Percentiles rank a stretch among this genome's conserved stretches.
Evolutionary conservation across 2,329 filamentous ascomycete species (phyloP).

Genomic region (Orbilia oligospora): DNA sequence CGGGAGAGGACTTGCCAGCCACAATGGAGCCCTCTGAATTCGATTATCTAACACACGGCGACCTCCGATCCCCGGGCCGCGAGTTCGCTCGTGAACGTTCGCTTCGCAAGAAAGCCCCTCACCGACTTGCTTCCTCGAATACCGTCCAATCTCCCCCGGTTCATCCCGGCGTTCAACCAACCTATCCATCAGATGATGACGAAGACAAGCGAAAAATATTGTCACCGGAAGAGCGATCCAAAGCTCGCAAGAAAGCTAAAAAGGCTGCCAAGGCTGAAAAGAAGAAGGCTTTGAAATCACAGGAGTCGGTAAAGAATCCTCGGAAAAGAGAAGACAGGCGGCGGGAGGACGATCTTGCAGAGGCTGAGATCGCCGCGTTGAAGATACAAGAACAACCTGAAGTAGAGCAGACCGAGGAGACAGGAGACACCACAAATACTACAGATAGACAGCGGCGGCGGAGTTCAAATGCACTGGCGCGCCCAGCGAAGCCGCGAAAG

Average conservation of each 20-base stretch:
- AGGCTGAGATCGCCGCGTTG: slow-evolving; percentile 51
- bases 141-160: slow-evolving; percentile 34
- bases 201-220: slow-evolving; percentile 49
- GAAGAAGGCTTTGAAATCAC: slow-evolving; percentile 46
- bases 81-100: slow-evolving; percentile 57
- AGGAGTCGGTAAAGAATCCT: slow-evolving; percentile 52
- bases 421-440: slow-evolving; percentile 38
- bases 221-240: slow-evolving; percentile 45
- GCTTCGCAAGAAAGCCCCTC: slow-evolving; percentile 54
- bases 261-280: slow-evolving; percentile 58
- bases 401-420: neutral
- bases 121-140: slow-evolving; percentile 44
- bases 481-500: slow-evolving; percentile 56
- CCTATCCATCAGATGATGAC: slow-evolving; percentile 53
- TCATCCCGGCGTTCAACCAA: slow-evolving; percentile 38
- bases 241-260: slow-evolving; percentile 58
- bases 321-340: slow-evolving; percentile 57
- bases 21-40: slow-evolving; percentile 57
- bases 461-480: slow-evolving; percentile 52
- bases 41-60: slow-evolving; percentile 55
- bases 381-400: slow-evolving; percentile 33
- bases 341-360: slow-evolving; percentile 53
- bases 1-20: slow-evolving; percentile 48
- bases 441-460: slow-evolving; percentile 57
- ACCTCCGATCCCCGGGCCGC: slow-evolving; percentile 55